A percentile compares a stretch with the other conserved stretches of the same genome.
Conservation (phyloP, 2,329 filamentous ascomycete genomes). For the Aspergillus quadricinctus region DNA sequence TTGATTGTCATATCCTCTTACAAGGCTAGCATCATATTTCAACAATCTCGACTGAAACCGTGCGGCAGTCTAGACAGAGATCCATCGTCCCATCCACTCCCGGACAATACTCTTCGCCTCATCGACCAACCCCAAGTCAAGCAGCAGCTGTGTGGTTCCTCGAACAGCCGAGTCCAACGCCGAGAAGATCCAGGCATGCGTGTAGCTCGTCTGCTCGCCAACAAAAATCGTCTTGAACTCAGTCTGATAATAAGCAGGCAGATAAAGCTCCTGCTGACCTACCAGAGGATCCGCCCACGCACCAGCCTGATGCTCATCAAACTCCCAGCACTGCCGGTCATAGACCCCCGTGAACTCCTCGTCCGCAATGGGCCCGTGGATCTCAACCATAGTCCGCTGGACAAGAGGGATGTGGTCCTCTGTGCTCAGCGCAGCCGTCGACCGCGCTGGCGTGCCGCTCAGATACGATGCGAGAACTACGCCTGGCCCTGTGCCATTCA, state of each 20-base stretch:
- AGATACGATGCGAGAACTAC: slow-evolving; percentile 45
- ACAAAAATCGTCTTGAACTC: slow-evolving; percentile 66
- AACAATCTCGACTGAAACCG: no score
- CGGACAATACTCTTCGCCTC: slow-evolving; percentile 62
- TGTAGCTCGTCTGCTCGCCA: slow-evolving; percentile 66
- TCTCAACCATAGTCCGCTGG: slow-evolving; percentile 62
- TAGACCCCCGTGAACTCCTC: slow-evolving; percentile 63
- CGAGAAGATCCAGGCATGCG: slow-evolving; percentile 54
- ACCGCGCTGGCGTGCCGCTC: slow-evolving; percentile 21
- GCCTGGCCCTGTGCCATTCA: slow-evolving; percentile 33
- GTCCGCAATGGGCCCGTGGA: slow-evolving; percentile 58
- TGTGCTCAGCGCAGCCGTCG: slow-evolving; percentile 17
- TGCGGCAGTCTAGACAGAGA: slow-evolving; percentile 36
- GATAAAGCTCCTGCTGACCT: slow-evolving; percentile 64
- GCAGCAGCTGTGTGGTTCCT: slow-evolving; percentile 59
- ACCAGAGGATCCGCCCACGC: slow-evolving; percentile 59
- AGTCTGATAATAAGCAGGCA: slow-evolving; percentile 69
- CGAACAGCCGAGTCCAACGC: slow-evolving; percentile 65
- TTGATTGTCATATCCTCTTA: no score
- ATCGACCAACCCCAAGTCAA: slow-evolving; percentile 61
- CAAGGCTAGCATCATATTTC: no score
- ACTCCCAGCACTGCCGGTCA: slow-evolving; percentile 62
- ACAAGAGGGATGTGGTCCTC: slow-evolving; percentile 56
- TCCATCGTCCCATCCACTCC: slow-evolving; percentile 68
- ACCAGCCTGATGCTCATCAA: slow-evolving; percentile 58